Evolutionary conservation across 1,139 yeast species (phyloP).

Genomic region (Scheffersomyces insectosa): DNA sequence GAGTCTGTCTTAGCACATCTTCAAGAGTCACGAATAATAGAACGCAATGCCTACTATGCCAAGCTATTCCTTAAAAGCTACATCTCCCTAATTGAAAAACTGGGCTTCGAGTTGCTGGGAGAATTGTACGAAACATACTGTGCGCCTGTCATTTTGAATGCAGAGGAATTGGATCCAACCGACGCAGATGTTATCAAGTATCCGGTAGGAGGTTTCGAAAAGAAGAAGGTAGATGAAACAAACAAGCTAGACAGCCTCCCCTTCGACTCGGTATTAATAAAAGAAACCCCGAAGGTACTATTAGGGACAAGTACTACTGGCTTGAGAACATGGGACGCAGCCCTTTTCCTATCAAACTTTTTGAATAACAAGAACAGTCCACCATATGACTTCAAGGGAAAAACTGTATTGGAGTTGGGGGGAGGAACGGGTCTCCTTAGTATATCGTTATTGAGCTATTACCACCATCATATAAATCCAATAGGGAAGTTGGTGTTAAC

Average conservation of each 20-base stretch:
- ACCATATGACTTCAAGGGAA: conserved; percentile 11
- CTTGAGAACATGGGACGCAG: conserved; percentile 92
- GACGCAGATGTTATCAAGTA: conserved; percentile 52
- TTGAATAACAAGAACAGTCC: conserved; percentile 22
- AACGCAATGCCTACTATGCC: conserved; percentile 50
- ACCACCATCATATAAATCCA: conserved; percentile 3
- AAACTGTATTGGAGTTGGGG: conserved; percentile 68
- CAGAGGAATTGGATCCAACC: conserved; percentile 43
- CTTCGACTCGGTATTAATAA: conserved; percentile 23
- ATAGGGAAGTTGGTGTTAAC: conserved; percentile 52
- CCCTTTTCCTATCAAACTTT: conserved; percentile 61
- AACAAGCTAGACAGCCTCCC: no score
- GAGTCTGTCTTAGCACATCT: conserved; percentile 13
- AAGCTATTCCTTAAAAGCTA: conserved; percentile 45
- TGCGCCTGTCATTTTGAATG: conserved; percentile 34
- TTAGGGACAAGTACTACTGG: conserved; percentile 86
- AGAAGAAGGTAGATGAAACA: conserved; percentile 4
- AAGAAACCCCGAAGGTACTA: conserved; percentile 64
- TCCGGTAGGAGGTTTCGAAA: conserved; percentile 28
- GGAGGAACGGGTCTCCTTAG: conserved; percentile 92
- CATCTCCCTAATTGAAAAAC: conserved; percentile 35
- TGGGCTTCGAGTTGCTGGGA: conserved; percentile 35
- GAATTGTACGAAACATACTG: conserved; percentile 53
- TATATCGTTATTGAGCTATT: conserved; percentile 42
- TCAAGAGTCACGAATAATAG: conserved; percentile 17